Evolutionary conservation across 169 alveolate genomes (phyloP), one percentile per base, ranked within the genome.

Genomic region (Eimeria sp.): DNA sequence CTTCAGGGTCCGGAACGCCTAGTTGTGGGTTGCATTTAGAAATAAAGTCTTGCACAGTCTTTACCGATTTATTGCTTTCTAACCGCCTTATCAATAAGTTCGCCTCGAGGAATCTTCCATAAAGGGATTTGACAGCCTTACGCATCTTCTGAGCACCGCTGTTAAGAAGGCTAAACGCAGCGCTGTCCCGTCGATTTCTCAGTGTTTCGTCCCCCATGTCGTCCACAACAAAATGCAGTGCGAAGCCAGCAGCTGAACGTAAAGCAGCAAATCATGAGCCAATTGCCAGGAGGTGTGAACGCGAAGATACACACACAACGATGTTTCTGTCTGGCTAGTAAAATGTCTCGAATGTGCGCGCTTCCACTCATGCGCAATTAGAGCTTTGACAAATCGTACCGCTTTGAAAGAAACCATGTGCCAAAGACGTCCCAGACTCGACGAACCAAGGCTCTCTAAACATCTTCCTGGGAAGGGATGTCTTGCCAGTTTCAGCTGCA

Each of bases 371-470:
- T n/a, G 47, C n/a, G 25, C 82, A 34, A 1, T 4, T 40, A 9
- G n/a, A 27, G 30, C 43, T 72, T 30, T 34, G 27, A 16, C 16
- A 49, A 40, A 57, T 57, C 96, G 30, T 51, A 93, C 96, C 94
- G 45, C 88, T 45, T n/a, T 63, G 65, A 75, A 93, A 93, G 78
- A 58, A 93, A 9, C 96, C 96, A 83, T 93, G 86, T 22, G 96
- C 96, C 34, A 93, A 73, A 30, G 70, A n/a, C 9, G 45, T 45
- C 34, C 67, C 86, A 2, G 96, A 75, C 20, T 45, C 27, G 40
- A 27, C 73, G 58, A 93, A 61, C 96, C 96, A 93, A 16, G 96
- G 96, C 43, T 82, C 80, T 18, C 96, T 30, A 67, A 93, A 93
- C 76, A 93, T 80, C 43, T 83, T 27, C 65, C 96, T 67, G 5